Conservation (phyloP, 768 basidiomycete species). For the Paxillus rubicundulus region DNA sequence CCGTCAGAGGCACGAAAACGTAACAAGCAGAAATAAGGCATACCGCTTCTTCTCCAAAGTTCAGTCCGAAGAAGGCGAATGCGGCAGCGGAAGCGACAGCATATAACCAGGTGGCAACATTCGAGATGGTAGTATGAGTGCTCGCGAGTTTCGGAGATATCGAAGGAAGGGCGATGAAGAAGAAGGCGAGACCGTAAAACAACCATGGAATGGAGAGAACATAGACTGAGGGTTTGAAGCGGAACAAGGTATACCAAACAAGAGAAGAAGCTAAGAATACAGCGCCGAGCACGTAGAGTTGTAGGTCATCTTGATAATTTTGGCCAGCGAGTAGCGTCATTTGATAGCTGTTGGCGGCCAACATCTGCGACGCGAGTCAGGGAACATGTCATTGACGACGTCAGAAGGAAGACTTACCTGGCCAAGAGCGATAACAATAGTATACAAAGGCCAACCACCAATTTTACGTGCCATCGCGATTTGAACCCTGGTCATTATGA, state of each 20-base stretch:
- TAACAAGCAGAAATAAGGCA: conserved; percentile 19
- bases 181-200: conserved; percentile 88
- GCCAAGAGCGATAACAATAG: conserved; percentile 82
- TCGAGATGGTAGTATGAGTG: conserved; percentile 66
- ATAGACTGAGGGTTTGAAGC: conserved; percentile 84
- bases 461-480: conserved; percentile 79
- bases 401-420: conserved; percentile 46
- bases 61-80: conserved; percentile 91
- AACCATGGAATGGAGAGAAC: conserved; percentile 86
- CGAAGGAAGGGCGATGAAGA: conserved; percentile 87
- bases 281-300: conserved; percentile 87
- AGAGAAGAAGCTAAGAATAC: conserved; percentile 84
- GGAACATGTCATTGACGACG: neutral
- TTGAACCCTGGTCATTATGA: conserved; percentile 81
- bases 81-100: conserved; percentile 91
- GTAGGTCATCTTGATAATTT: conserved; percentile 75
- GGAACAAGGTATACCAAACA: conserved; percentile 89
- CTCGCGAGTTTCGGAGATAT: conserved; percentile 55
- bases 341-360: conserved; percentile 92
- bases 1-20: conserved; percentile 7
- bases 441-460: conserved; percentile 88
- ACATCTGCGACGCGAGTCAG: conserved; percentile 49
- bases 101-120: conserved; percentile 86
- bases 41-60: conserved; percentile 96
- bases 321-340: conserved; percentile 86